Conservation (phyloP, 2,329 filamentous ascomycete species). For the Triangularia setosa region DNA sequence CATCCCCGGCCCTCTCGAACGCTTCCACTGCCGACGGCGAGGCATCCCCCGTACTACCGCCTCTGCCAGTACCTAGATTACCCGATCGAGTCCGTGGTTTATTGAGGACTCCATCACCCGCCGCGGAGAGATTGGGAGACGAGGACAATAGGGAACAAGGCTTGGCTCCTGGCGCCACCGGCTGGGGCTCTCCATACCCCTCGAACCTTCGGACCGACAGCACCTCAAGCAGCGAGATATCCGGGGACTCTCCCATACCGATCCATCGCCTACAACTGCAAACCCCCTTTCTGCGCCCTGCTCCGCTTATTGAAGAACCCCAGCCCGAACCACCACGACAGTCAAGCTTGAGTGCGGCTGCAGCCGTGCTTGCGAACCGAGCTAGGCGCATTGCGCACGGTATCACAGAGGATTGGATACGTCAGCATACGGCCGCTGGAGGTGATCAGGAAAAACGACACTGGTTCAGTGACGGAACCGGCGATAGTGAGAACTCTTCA, state of each 20-base stretch:
- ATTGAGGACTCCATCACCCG: conserved; percentile 49
- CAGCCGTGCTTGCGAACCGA: conserved; percentile 60
- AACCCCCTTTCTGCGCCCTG: conserved; percentile 59
- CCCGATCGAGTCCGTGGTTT: conserved; percentile 53
- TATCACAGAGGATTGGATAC: conserved; percentile 81
- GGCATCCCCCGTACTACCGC: conserved; percentile 55
- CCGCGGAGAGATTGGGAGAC: conserved; percentile 26
- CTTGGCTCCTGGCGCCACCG: conserved; percentile 62
- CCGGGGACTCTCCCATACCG: conserved; percentile 32
- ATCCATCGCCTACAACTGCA: conserved; percentile 59
- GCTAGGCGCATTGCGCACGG: conserved; percentile 56
- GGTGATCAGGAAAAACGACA: conserved; percentile 67
- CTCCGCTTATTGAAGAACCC: conserved; percentile 40
- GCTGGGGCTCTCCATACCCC: conserved; percentile 90
- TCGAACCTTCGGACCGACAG: conserved; percentile 50
- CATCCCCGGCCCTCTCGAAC: conserved; percentile 57
- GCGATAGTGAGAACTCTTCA: conserved; percentile 71
- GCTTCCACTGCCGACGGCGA: conserved; percentile 58
- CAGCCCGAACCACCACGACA: conserved; percentile 36
- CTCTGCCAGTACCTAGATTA: conserved; percentile 56
- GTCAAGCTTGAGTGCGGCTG: conserved; percentile 49
- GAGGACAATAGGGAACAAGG: conserved; percentile 33
- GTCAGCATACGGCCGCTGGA: conserved; percentile 72
- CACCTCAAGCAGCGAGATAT: conserved; percentile 56
- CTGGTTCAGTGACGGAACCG: conserved; percentile 78